Evolutionary conservation across 2,329 filamentous ascomycete species (phyloP).

Genomic region (Calonectria pauciramosa): DNA sequence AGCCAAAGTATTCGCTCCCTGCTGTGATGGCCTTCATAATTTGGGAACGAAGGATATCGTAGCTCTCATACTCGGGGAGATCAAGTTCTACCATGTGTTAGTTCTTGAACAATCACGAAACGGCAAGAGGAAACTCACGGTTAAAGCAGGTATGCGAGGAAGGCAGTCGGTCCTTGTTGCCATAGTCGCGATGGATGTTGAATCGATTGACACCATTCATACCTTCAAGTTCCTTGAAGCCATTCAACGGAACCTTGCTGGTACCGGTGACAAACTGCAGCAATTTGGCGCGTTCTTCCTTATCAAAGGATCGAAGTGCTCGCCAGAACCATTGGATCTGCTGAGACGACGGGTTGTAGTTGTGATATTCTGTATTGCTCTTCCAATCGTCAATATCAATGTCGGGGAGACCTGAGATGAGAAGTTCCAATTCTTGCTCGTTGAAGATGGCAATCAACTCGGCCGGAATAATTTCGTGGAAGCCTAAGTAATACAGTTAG

Average conservation of each 20-base stretch:
- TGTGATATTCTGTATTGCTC: slow-evolving; percentile 98
- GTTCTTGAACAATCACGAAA: slow-evolving; percentile 53
- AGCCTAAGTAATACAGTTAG: slow-evolving; percentile 67
- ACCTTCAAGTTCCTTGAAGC: slow-evolving; percentile 98
- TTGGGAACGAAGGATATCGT: slow-evolving; percentile 89
- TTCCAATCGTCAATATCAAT: slow-evolving; percentile 99
- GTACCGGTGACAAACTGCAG: slow-evolving; percentile 99
- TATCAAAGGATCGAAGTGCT: slow-evolving; percentile 96
- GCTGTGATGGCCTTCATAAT: slow-evolving; percentile 97
- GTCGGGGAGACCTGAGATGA: slow-evolving; percentile 96
- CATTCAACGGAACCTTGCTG: slow-evolving; percentile 97
- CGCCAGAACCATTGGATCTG: slow-evolving; percentile 99
- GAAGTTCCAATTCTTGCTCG: slow-evolving; percentile 94
- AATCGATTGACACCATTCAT: slow-evolving; percentile 99
- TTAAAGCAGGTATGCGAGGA: slow-evolving; percentile 99
- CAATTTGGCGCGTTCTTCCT: slow-evolving; percentile 97
- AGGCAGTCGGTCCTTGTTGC: slow-evolving; percentile 93
- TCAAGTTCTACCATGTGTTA: slow-evolving; percentile 80
- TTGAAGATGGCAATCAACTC: slow-evolving; percentile 98
- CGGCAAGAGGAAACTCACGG: slow-evolving; percentile 75
- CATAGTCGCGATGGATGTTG: slow-evolving; percentile 98
- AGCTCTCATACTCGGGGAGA: slow-evolving; percentile 97
- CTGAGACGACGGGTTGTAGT: slow-evolving; percentile 92
- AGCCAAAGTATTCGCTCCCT: slow-evolving; percentile 97
- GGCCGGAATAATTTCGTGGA: slow-evolving; percentile 97